Percentiles rank a stretch among this genome's conserved stretches.
These are phyloP conservation scores for Tolypocladium cylindrosporum DNA, from an alignment of 2,329 filamentous ascomycete genomes.

Conservation along the genomic window DNA sequence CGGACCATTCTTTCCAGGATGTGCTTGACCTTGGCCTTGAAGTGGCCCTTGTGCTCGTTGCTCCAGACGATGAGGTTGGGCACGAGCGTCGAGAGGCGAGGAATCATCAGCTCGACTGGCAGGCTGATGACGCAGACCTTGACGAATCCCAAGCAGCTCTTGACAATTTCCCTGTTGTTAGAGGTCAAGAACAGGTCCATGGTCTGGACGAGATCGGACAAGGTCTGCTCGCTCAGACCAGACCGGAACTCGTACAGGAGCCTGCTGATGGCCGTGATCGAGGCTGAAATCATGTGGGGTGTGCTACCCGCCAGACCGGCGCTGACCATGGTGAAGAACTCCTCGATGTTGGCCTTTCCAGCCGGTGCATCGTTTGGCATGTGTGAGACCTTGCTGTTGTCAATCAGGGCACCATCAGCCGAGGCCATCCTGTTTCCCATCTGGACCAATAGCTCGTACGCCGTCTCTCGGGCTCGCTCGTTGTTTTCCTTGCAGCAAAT, in stretches of 20 bases:
- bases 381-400: conserved; percentile 77
- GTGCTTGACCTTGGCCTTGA: conserved; percentile 95
- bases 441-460: conserved; percentile 80
- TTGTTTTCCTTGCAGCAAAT: conserved; percentile 97
- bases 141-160: conserved; percentile 88
- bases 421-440: conserved; percentile 72
- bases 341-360: conserved; percentile 74
- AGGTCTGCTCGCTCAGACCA: conserved; percentile 55
- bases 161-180: conserved; percentile 94
- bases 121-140: conserved; percentile 90
- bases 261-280: conserved; percentile 90
- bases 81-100: conserved; percentile 66
- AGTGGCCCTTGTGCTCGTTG: conserved; percentile 95
- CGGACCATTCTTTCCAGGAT: conserved; percentile 92
- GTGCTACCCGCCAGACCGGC: conserved; percentile 87
- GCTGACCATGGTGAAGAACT: conserved; percentile 97
- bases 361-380: conserved; percentile 75
- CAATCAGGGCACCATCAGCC: conserved; percentile 60
- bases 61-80: conserved; percentile 93
- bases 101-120: conserved; percentile 67
- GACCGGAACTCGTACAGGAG: conserved; percentile 85
- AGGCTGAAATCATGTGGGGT: conserved; percentile 94
- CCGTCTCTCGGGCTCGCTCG: conserved; percentile 79
- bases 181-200: conserved; percentile 94
- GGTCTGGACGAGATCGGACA: conserved; percentile 80